Percentiles rank a stretch among this genome's conserved stretches.
phyloP scores from a whole-genome alignment of 352 stramenopile species.

The Phytophthora sansomeana region DNA sequence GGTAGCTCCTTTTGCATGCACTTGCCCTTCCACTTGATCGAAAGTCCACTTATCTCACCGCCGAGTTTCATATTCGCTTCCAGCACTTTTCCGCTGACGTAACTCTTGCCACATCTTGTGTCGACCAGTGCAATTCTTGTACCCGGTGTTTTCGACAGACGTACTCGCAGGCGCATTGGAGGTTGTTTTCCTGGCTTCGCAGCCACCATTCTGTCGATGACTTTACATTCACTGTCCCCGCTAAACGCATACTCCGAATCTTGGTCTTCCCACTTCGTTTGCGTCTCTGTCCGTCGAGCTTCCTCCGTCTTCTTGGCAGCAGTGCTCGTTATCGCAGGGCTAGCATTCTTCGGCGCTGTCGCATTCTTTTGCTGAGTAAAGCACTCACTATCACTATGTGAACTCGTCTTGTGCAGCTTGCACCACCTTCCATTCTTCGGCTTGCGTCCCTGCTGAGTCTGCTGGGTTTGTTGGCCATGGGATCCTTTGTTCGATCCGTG shows the following conservation, averaged over 20 bases:
- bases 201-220: background rate
- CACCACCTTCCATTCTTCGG: slow-evolving; percentile 4
- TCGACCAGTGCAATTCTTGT: background rate
- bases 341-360: background rate
- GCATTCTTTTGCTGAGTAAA: slow-evolving; percentile 14
- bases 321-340: background rate
- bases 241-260: background rate
- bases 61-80: background rate
- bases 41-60: background rate
- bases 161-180: slow-evolving; percentile 1
- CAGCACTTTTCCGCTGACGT: background rate
- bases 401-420: slow-evolving; percentile 11
- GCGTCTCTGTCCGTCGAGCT: no score
- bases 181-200: background rate
- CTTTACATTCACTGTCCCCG: background rate
- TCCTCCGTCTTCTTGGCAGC: slow-evolving; percentile 5
- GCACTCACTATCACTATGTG: slow-evolving; percentile 18
- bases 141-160: background rate
- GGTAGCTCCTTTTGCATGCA: background rate
- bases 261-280: background rate
- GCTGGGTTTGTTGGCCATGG: background rate
- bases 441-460: background rate
- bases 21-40: slow-evolving; percentile 1
- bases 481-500: background rate
- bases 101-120: background rate